Evolutionary conservation across 768 basidiomycete species (phyloP).

Genomic region (Leucocoprinus birnbaumii): DNA sequence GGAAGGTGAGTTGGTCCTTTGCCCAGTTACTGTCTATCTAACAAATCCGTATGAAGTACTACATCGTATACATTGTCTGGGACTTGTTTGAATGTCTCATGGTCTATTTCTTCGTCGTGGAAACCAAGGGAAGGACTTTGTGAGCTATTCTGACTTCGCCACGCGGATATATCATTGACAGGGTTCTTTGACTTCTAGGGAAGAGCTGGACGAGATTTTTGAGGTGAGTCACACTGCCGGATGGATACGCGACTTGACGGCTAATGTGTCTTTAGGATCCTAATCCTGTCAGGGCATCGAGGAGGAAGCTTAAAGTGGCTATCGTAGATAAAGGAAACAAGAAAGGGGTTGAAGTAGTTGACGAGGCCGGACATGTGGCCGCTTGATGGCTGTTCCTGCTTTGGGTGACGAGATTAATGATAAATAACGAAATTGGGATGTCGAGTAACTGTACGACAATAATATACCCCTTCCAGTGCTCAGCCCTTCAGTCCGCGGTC

Average conservation of each 20-base stretch:
- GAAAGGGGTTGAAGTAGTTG: conserved; percentile 13
- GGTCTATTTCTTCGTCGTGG: conserved; percentile 37
- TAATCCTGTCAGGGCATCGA: conserved; percentile 37
- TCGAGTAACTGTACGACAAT: too few relatives aligned
- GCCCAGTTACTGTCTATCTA: neutral
- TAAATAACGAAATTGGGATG: neutral
- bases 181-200: conserved; percentile 19
- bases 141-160: conserved; percentile 17
- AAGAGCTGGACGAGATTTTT: conserved; percentile 42
- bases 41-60: conserved; percentile 22
- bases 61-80: conserved; percentile 37
- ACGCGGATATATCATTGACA: neutral
- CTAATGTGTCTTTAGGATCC: conserved; percentile 25
- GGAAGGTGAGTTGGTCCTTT: conserved; percentile 25
- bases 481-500: too few relatives aligned
- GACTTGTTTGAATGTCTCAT: conserved; percentile 35
- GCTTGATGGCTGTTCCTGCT: neutral
- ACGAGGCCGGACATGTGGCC: conserved; percentile 2
- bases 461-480: too few relatives aligned
- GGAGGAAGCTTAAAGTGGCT: conserved; percentile 35
- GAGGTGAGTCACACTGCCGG: conserved; percentile 17
- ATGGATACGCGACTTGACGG: neutral
- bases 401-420: neutral
- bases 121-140: conserved; percentile 41
- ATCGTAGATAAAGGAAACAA: conserved; percentile 31